Evolutionary conservation across 371 early-diverging fungal species (phyloP), one percentile per base, ranked within the genome.

Genomic region (Apophysomyces variabilis): DNA sequence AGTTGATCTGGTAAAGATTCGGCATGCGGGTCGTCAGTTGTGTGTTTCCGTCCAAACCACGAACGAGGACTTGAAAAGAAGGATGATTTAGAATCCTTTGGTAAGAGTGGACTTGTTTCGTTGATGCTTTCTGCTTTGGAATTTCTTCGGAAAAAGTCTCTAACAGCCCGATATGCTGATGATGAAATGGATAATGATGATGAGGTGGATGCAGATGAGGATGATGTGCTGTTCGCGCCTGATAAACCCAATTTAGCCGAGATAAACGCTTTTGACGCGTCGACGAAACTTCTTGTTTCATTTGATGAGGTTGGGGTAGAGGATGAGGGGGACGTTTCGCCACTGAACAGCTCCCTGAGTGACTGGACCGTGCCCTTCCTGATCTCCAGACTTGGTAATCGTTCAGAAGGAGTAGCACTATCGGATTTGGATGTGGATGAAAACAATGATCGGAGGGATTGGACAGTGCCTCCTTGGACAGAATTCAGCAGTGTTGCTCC

Each of bases 401-500:
- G 18, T 43, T 66, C 60, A 16, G 58, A 32, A 16, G 8, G 39
- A 21, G 36, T 26, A 11, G 11, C 50, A 38, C 32, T n/a, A 41
- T 32, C 35, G 4, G 54, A 7, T 41, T 61, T 37, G 3, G 58
- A 36, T 14, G 57, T 16, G 13, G 66, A 35, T 60, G 61, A 11
- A 45, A 78, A 78, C 57, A 81, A 38, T 38, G 81, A 81, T 44
- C 81, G 72, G 16, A 78, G 64, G 11, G 81, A 81, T 16, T 77
- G 76, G 37, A 80, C 81, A 57, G 81, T 80, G 54, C 76, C 76
- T 57, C 67, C 72, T 57, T 80, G 81, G 57, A 77, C 69, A 54
- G 75, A 67, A 54, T 73, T 71, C 50, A 77, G 38, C 13, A 78
- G 50, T 0, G 81, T 77, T 8, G 78, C 66, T 18, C 65, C 71